phyloP scores from a whole-genome alignment of 2,329 filamentous ascomycete species.

The Colletotrichum brevisporum region DNA sequence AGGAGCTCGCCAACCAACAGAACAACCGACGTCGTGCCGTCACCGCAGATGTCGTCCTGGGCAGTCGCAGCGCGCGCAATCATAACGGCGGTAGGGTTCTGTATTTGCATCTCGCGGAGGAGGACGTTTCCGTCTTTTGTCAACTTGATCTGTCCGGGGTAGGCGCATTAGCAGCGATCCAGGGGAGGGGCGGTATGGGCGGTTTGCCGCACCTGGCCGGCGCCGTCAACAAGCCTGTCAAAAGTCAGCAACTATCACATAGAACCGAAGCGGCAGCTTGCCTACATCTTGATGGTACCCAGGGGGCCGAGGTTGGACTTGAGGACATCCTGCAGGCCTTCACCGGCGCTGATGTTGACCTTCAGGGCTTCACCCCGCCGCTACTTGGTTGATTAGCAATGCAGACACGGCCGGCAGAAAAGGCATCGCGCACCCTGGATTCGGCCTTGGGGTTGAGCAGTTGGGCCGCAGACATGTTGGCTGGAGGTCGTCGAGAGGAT shows the following conservation, averaged over 20 bases:
- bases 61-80: constrained; percentile 89
- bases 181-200: constrained; percentile 28
- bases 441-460: constrained; percentile 99
- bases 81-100: constrained; percentile 96
- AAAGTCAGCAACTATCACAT: constrained; percentile 45
- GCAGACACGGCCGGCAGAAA: constrained; percentile 51
- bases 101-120: constrained; percentile 88
- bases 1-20: constrained; percentile 95
- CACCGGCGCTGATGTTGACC: constrained; percentile 97
- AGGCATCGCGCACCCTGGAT: constrained; percentile 80
- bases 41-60: constrained; percentile 98
- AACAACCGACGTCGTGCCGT: constrained; percentile 97
- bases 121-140: constrained; percentile 98
- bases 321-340: constrained; percentile 93
- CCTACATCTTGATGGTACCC: constrained; percentile 95
- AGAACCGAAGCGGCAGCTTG: background rate
- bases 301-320: constrained; percentile 95
- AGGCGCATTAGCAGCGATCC: constrained; percentile 30
- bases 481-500: constrained; percentile 36
- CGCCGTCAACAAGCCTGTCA: constrained; percentile 76
- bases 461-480: constrained; percentile 92
- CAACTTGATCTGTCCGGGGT: constrained; percentile 83
- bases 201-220: constrained; percentile 70
- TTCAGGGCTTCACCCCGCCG: constrained; percentile 95
- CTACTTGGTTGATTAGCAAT: constrained; percentile 65